phyloP scores from a whole-genome alignment of 768 basidiomycete genomes.

The Panellus pusillus region DNA sequence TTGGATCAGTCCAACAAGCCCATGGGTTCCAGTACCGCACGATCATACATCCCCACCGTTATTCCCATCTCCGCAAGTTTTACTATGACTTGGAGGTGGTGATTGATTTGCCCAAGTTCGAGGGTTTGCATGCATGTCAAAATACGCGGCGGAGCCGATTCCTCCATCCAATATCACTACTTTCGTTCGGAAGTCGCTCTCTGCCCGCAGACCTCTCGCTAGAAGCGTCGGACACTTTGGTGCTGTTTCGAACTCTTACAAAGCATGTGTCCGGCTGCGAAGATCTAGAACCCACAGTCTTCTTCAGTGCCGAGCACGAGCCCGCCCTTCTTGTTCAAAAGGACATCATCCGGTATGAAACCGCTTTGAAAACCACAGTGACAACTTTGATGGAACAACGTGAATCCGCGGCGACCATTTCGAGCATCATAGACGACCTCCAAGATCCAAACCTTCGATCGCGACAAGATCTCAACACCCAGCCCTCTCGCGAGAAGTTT shows the following conservation, averaged over 20 bases:
- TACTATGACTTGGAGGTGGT: slow-evolving; percentile 41
- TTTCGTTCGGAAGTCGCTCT: slow-evolving; percentile 50
- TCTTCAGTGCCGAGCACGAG: slow-evolving; percentile 37
- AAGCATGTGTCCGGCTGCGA: slow-evolving; percentile 9
- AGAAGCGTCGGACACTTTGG: slow-evolving; percentile 57
- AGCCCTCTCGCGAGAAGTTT: slow-evolving; percentile 31
- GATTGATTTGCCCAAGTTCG: slow-evolving; percentile 27
- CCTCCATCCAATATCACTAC: slow-evolving; percentile 61
- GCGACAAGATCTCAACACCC: slow-evolving; percentile 25
- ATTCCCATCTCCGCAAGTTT: slow-evolving; percentile 73
- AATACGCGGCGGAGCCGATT: slow-evolving; percentile 46
- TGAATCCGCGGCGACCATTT: slow-evolving; percentile 30
- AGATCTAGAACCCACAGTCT: slow-evolving; percentile 25
- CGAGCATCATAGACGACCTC: slow-evolving; percentile 38
- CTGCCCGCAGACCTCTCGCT: slow-evolving; percentile 65
- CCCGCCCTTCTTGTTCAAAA: slow-evolving; percentile 53
- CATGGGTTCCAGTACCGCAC: slow-evolving; percentile 61
- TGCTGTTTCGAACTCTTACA: slow-evolving; percentile 48
- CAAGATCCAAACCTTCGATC: slow-evolving; percentile 33
- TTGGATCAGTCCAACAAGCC: slow-evolving; percentile 56
- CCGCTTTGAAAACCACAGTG: slow-evolving; percentile 46
- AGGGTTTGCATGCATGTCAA: slow-evolving; percentile 37
- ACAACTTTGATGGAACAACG: slow-evolving; percentile 31
- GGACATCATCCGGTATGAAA: slow-evolving; percentile 62
- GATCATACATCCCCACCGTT: slow-evolving; percentile 66